phyloP scores from a whole-genome alignment of 2,329 filamentous ascomycete genomes.

The Alternaria dauci region DNA sequence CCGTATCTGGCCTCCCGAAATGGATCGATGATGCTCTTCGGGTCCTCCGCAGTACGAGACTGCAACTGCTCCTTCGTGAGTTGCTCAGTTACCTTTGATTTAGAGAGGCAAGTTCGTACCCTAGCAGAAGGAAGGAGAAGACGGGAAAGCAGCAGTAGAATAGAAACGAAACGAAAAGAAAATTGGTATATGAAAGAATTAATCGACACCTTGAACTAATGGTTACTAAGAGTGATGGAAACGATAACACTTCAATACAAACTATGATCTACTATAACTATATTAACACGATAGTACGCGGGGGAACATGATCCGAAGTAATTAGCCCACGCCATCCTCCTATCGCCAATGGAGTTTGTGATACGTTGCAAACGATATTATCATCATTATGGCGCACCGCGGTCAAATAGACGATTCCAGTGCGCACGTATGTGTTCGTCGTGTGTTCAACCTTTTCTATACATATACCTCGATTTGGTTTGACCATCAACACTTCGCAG shows the following conservation, averaged over 20 bases:
- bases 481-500: no score
- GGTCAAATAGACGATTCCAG: neutral
- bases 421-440: neutral
- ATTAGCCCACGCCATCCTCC: fast-evolving
- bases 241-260: no score
- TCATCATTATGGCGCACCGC: no score
- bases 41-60: no score
- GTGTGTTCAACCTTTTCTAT: no score
- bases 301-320: neutral
- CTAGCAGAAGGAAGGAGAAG: neutral
- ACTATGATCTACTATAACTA: neutral
- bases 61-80: neutral
- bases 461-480: fast-evolving
- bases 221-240: neutral
- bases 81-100: neutral
- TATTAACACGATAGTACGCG: neutral
- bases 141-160: neutral
- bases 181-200: neutral
- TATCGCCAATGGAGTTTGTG: neutral
- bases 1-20: no score
- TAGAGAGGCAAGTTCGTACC: neutral
- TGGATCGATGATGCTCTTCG: no score
- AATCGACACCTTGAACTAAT: neutral
- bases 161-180: neutral
- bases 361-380: no score